These are phyloP conservation scores for Pleurozium schreberi DNA, from an alignment of 225 moss, liverwort and hornwort genomes.

Conservation along the genomic window DNA sequence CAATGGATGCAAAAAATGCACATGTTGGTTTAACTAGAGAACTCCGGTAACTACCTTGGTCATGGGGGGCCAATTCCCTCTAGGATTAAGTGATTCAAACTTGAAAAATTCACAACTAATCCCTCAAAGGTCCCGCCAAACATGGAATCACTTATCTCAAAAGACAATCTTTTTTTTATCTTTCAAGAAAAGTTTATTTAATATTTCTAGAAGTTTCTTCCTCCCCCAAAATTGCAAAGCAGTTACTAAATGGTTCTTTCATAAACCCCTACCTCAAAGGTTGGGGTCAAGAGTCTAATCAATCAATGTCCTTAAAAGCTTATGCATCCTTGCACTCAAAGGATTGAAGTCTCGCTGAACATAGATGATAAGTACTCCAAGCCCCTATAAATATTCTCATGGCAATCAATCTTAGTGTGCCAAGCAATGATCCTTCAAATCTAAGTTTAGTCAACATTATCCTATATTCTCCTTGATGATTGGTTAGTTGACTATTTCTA, in stretches of 20 bases:
- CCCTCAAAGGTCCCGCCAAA: fast-evolving
- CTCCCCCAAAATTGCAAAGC: neutral
- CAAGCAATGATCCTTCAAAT: neutral
- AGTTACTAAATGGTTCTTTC: neutral
- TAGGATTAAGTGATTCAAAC: neutral
- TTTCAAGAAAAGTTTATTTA: neutral
- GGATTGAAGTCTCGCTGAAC: fast-evolving
- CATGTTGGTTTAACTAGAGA: fast-evolving
- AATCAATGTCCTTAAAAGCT: neutral
- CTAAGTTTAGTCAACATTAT: neutral
- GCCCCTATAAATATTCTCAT: neutral
- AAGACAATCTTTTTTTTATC: neutral
- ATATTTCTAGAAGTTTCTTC: too few species aligned
- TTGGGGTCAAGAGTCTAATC: neutral
- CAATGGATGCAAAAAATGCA: neutral
- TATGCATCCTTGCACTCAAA: fast-evolving
- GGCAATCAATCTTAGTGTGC: neutral
- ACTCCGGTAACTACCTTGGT: neutral
- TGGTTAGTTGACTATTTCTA: neutral
- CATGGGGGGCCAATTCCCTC: fast-evolving
- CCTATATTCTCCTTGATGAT: neutral
- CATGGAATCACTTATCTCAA: fast-evolving
- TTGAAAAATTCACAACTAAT: neutral
- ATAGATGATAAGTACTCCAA: too few species aligned
- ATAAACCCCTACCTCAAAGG: neutral